Conservation (phyloP, 164 flowering plant genomes). For the Piper betle region DNA sequence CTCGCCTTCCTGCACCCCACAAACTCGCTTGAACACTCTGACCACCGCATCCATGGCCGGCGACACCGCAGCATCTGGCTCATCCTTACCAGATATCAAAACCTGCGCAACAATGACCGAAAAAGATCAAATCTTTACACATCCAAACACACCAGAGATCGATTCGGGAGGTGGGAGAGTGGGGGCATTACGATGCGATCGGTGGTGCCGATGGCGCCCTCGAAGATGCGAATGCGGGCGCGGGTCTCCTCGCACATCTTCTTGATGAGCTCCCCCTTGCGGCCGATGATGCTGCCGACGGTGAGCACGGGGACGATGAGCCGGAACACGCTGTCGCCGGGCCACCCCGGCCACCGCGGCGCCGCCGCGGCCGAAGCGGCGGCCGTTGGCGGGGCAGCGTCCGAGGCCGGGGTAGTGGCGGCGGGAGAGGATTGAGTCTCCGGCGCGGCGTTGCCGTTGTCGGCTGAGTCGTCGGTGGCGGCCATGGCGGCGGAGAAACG, state of each 20-base stretch:
- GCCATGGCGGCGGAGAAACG: not conserved
- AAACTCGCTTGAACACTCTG: slow-evolving; percentile 71
- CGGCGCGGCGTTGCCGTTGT: not conserved
- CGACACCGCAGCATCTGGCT: slow-evolving; percentile 58
- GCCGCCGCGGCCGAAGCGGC: slow-evolving; percentile 2
- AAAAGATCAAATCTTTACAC: not conserved
- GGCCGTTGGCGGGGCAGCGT: not conserved
- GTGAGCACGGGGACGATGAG: slow-evolving; percentile 68
- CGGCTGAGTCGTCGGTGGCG: slow-evolving; percentile 1
- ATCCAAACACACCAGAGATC: not conserved
- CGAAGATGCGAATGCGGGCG: slow-evolving; percentile 32
- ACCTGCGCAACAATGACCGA: slow-evolving; percentile 31
- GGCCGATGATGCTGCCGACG: slow-evolving; percentile 89
- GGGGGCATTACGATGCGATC: slow-evolving; percentile 7
- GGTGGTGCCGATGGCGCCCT: slow-evolving; percentile 7
- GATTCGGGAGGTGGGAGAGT: not conserved
- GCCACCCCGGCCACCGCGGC: slow-evolving; percentile 90
- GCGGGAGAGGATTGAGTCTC: not conserved
- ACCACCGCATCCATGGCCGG: slow-evolving; percentile 90
- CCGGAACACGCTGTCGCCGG: slow-evolving; percentile 73
- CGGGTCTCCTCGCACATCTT: slow-evolving; percentile 84
- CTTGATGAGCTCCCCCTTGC: slow-evolving; percentile 84
- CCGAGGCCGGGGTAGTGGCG: not conserved
- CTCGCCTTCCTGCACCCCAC: slow-evolving; percentile 49
- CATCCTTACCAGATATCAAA: slow-evolving; percentile 77